A percentile compares a stretch with the other conserved stretches of the same genome.
Evolutionary conservation across 768 basidiomycete genomes (phyloP).

Genomic region (Boletus speciosus): DNA sequence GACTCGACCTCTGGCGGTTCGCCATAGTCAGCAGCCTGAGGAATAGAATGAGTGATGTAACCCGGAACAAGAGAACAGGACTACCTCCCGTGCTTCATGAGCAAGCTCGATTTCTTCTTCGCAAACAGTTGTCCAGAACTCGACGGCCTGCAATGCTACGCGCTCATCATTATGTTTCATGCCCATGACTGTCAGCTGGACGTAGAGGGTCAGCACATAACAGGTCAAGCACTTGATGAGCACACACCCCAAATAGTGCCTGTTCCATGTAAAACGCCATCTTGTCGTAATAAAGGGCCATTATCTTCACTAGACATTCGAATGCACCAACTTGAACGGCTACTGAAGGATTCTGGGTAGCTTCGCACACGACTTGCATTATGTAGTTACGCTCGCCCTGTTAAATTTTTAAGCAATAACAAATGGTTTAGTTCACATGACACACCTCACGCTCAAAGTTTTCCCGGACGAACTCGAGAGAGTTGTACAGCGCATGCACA

Average conservation of each 20-base stretch:
- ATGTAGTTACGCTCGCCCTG: slow-evolving; percentile 99
- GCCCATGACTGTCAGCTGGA: slow-evolving; percentile 89
- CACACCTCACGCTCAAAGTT: slow-evolving; percentile 96
- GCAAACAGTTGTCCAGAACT: slow-evolving; percentile 99
- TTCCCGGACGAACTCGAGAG: slow-evolving; percentile 94
- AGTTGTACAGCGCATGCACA: slow-evolving; percentile 89
- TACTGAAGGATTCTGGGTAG: slow-evolving; percentile 80
- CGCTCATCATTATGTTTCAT: slow-evolving; percentile 93
- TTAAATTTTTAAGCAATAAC: slow-evolving; percentile 1
- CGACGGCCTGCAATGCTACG: slow-evolving; percentile 93
- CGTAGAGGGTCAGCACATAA: slow-evolving; percentile 11
- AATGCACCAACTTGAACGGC: slow-evolving; percentile 94
- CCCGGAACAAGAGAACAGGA: slow-evolving; percentile 9
- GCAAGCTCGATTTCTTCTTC: slow-evolving; percentile 95
- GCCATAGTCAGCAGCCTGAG: slow-evolving; percentile 83
- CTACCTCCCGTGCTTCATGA: slow-evolving; percentile 86
- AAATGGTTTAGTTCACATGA: slow-evolving; percentile 11
- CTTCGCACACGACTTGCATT: slow-evolving; percentile 99
- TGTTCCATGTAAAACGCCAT: slow-evolving; percentile 99
- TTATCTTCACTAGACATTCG: slow-evolving; percentile 92
- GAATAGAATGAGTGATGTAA: slow-evolving; percentile 7
- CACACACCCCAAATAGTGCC: slow-evolving; percentile 89
- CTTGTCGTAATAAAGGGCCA: slow-evolving; percentile 98
- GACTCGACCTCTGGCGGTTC: slow-evolving; percentile 84
- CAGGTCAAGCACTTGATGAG: slow-evolving; percentile 3